phyloP scores from a whole-genome alignment of 1,284 basidiomycete species.

The Vanrija pseudolonga region DNA sequence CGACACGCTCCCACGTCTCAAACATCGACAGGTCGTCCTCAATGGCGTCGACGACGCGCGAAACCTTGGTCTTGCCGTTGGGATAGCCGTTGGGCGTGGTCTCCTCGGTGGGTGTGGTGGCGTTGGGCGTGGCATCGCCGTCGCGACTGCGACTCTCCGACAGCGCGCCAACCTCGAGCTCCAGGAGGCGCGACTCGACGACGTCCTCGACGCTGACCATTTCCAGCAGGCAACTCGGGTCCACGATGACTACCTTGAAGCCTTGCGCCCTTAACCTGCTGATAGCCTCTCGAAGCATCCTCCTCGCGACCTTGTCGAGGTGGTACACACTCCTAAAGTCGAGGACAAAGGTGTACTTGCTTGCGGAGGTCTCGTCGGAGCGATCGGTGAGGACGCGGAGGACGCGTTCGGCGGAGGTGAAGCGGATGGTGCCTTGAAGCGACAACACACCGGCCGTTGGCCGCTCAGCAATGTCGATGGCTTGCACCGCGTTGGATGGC shows the following conservation, averaged over 20 bases:
- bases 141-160: too few relatives aligned
- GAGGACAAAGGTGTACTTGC: constrained; percentile 7
- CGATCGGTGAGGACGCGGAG: constrained; percentile 9
- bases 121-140: too few relatives aligned
- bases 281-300: constrained; percentile 12
- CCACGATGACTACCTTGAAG: constrained; percentile 5
- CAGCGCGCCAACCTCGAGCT: too few relatives aligned
- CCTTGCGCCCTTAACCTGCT: constrained; percentile 6
- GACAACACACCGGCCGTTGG: constrained; percentile 6
- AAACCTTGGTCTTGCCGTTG: too few relatives aligned
- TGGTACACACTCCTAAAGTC: constrained; percentile 13
- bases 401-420: constrained; percentile 15
- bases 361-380: too few relatives aligned
- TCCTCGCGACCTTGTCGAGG: constrained; percentile 8
- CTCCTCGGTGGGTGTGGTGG: too few relatives aligned
- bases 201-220: too few relatives aligned
- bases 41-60: neutral
- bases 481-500: too few relatives aligned
- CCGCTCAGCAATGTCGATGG: neutral
- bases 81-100: too few relatives aligned
- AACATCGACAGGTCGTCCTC: constrained; percentile 6
- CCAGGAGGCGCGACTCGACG: too few relatives aligned
- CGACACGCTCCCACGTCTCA: constrained; percentile 1
- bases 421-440: constrained; percentile 16
- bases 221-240: neutral